Percentiles rank a stretch among this genome's conserved stretches.
These are phyloP conservation scores for Termitomyces sp. DNA, from an alignment of 768 basidiomycete species.

Conservation along the genomic window DNA sequence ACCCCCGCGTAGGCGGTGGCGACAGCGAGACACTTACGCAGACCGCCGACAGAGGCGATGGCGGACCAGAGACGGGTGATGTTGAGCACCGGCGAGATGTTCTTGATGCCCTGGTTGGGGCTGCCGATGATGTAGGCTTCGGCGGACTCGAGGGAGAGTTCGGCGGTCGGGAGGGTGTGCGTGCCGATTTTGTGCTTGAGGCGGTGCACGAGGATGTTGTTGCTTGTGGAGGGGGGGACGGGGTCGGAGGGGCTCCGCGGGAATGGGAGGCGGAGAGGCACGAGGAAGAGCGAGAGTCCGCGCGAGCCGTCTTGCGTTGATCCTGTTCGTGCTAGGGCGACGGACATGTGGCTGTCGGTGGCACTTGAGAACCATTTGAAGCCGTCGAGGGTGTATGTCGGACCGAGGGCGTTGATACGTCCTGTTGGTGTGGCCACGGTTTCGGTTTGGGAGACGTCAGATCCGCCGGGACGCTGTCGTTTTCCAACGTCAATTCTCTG, in stretches of 20 bases:
- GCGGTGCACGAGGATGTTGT: conserved; percentile 65
- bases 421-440: conserved; percentile 45
- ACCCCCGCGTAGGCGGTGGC: conserved; percentile 60
- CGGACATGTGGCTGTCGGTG: conserved; percentile 66
- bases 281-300: conserved; percentile 67
- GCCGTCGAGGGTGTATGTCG: conserved; percentile 54
- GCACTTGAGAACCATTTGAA: conserved; percentile 87
- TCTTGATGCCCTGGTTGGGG: conserved; percentile 55
- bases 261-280: conserved; percentile 58
- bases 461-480: conserved; percentile 60
- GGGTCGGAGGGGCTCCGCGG: conserved; percentile 34
- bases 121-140: conserved; percentile 60
- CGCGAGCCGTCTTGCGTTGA: conserved; percentile 48
- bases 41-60: conserved; percentile 43
- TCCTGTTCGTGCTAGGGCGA: conserved; percentile 73
- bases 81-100: conserved; percentile 66
- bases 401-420: conserved; percentile 33
- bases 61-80: conserved; percentile 72
- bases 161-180: conserved; percentile 67
- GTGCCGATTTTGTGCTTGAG: conserved; percentile 81
- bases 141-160: conserved; percentile 54
- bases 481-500: not conserved
- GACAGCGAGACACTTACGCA: conserved; percentile 60
- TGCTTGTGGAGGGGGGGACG: conserved; percentile 41
- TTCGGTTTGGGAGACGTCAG: conserved; percentile 71